phyloP scores from a whole-genome alignment of 345 rosid genomes.

The Salix brachista region DNA sequence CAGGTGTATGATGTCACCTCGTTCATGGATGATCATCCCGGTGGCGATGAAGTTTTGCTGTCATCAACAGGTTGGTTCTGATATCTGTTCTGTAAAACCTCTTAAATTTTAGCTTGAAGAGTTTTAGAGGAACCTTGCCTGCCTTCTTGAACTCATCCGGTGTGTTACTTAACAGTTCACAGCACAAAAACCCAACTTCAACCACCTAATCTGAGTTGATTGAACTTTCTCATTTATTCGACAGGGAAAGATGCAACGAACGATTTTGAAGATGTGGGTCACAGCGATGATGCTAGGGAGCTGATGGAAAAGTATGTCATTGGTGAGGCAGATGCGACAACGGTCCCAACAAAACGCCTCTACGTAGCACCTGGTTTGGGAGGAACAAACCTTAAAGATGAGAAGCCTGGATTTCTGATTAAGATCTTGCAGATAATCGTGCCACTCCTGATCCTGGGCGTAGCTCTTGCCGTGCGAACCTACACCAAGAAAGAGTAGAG shows the following conservation, averaged over 20 bases:
- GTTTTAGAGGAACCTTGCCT: not conserved
- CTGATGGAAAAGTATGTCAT: slow-evolving; percentile 69
- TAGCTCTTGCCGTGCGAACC: slow-evolving; percentile 65
- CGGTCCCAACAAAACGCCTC: slow-evolving; percentile 49
- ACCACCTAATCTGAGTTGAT: not conserved
- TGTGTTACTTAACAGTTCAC: no score
- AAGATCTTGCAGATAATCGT: slow-evolving; percentile 87
- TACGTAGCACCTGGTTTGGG: slow-evolving; percentile 53
- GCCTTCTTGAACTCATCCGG: not conserved
- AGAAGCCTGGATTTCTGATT: slow-evolving; percentile 58
- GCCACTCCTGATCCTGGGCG: slow-evolving; percentile 77
- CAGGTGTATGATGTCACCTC: slow-evolving; percentile 94
- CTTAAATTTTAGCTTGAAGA: not conserved
- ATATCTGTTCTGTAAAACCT: not conserved
- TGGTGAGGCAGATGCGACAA: slow-evolving; percentile 65
- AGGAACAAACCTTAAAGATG: slow-evolving; percentile 42
- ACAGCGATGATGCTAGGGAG: slow-evolving; percentile 86
- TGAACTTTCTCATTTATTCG: not conserved
- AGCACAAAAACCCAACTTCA: not conserved
- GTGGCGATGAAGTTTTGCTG: slow-evolving; percentile 92
- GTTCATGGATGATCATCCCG: slow-evolving; percentile 99
- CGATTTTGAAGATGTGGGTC: slow-evolving; percentile 94
- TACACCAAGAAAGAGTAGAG: slow-evolving; percentile 82
- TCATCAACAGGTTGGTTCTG: slow-evolving; percentile 66
- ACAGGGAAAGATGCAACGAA: slow-evolving; percentile 88